Base-by-base conservation (phyloP, 495 filamentous ascomycete species). In the Podospora appendiculata region DNA sequence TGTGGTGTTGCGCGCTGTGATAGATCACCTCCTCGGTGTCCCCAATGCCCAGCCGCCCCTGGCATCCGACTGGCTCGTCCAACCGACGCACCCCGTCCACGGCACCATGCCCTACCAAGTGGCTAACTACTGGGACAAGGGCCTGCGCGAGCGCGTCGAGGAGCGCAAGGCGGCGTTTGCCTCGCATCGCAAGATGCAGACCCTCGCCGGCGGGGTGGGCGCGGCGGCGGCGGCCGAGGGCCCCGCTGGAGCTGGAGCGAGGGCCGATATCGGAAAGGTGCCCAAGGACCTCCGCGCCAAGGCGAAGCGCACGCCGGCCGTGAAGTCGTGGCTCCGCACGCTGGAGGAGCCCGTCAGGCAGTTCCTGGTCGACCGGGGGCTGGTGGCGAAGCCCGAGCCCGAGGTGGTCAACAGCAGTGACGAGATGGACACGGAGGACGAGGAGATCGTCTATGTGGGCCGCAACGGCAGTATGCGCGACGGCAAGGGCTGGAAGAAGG, bases 361-460 rank as follows among this genome's bases (percentile, higher is more conserved):
- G 47, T 75, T 70, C 54, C 46, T 76, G 17, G 59, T 72, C 2
- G 64, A 72, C 43, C 55, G 60, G 54, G 81, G 47, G 70, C 34
- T 56, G 14, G 48, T 52, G 6, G 39, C 55, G 5, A 38, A 38
- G 36, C 36, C 9, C 3, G 36, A 38, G 36, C 36, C 36, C 3
- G 43, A 17, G 35, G 17, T 38, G 11, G 74, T 76, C 7, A 74
- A 79, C 50, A 72, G 64, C 1, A 64, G 76, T 14, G 70, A 74
- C 16, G 76, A 80, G 16, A 68, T 74, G 13, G 80, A 80, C 49
- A 74, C 77, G 17, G 84, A 86, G 38, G 90, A 94, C 58, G 90
- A 95, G 52, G 92, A 97, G 69, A 90, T 97, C 57, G 89, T 96
- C 3, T 96, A 95, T 65, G 83, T 95, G 9, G 90, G 90, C 1